Conservation (phyloP, 139 green algal genomes). For the Volvox africanus region DNA sequence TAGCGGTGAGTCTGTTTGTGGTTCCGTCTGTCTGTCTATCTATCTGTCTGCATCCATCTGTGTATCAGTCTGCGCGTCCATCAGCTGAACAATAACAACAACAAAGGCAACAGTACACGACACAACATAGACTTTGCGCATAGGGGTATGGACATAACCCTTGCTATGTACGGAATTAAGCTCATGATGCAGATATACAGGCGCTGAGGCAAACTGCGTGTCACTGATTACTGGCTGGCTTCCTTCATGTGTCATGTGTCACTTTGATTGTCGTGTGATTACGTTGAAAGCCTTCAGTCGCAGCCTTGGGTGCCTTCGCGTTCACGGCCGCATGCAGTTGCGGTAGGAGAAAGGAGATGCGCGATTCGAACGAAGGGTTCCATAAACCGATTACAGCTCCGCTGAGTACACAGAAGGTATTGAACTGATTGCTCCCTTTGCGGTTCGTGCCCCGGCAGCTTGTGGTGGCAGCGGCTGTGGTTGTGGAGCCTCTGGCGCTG, state of each 20-base stretch:
- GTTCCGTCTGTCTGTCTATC: background rate
- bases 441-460: background rate
- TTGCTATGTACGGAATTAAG: too few species aligned
- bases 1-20: background rate
- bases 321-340: background rate
- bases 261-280: too few species aligned
- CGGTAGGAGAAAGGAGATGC: background rate
- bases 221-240: too few species aligned
- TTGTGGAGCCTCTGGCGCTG: background rate
- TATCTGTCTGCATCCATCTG: background rate
- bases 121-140: background rate
- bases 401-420: background rate
- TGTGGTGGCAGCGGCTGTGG: background rate
- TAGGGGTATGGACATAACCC: background rate
- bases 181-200: too few species aligned
- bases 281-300: too few species aligned
- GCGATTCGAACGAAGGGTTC: background rate
- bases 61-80: background rate
- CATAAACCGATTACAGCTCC: background rate
- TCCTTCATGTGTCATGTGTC: too few species aligned
- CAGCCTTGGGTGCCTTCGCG: too few species aligned
- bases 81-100: background rate
- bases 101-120: background rate
- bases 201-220: too few species aligned
- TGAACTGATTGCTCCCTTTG: background rate